Evolutionary conservation across 2,329 filamentous ascomycete species (phyloP).

Genomic region (Eutypella sp.): DNA sequence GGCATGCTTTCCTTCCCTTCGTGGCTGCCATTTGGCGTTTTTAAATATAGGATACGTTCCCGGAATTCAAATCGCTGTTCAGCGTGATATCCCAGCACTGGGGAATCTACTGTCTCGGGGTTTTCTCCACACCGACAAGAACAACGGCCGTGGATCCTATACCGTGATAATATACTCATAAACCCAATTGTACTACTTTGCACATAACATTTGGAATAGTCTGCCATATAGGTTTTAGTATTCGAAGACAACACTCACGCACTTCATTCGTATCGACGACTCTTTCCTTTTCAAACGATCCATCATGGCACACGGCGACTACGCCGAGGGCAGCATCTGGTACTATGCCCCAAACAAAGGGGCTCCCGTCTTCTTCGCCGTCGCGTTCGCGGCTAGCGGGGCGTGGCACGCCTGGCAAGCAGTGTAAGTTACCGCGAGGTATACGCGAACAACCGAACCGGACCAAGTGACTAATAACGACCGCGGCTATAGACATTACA

Average conservation of each 20-base stretch:
- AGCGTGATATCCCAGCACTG: too few species aligned
- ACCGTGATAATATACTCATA: too few species aligned
- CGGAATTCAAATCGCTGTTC: too few species aligned
- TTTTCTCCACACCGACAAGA: too few species aligned
- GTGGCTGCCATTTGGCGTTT: too few species aligned
- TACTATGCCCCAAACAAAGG: constrained; percentile 44
- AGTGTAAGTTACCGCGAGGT: constrained; percentile 34
- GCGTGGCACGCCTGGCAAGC: constrained; percentile 37
- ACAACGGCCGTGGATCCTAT: too few species aligned
- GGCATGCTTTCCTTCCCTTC: too few species aligned
- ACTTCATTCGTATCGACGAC: neutral
- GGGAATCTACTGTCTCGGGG: too few species aligned
- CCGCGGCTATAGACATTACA: constrained; percentile 41
- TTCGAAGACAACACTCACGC: neutral
- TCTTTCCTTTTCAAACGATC: too few species aligned
- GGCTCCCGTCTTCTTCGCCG: constrained; percentile 42
- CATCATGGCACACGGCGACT: constrained; percentile 27
- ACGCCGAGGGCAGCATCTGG: constrained; percentile 38
- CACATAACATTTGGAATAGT: too few species aligned
- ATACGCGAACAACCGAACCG: constrained; percentile 3
- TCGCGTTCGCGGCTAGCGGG: constrained; percentile 35
- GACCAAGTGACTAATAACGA: neutral
- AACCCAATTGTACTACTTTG: too few species aligned
- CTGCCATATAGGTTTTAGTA: neutral
- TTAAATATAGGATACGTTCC: too few species aligned